Evolutionary conservation across 2,329 filamentous ascomycete species (phyloP).

Genomic region (Albophoma yamanashiensis): DNA sequence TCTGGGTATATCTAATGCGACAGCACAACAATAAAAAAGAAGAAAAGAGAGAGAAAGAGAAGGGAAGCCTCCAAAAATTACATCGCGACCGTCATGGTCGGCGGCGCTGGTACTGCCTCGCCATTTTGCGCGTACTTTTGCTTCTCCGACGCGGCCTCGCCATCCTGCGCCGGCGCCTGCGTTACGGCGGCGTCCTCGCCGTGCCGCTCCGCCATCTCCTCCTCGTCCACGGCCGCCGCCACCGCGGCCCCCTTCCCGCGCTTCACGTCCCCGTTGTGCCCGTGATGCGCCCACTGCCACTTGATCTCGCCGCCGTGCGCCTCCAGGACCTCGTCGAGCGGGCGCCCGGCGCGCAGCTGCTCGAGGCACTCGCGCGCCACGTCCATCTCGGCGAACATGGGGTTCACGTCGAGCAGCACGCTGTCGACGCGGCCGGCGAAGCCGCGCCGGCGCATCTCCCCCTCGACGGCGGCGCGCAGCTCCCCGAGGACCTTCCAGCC

Average conservation of each 20-base stretch:
- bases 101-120: not conserved
- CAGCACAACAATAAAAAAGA: not conserved
- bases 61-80: not conserved
- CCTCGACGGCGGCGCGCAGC: slow-evolving; percentile 14
- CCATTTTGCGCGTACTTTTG: not conserved
- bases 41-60: not conserved
- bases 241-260: not conserved
- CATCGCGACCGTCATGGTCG: not conserved
- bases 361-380: slow-evolving; percentile 33
- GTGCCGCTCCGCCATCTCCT: not conserved
- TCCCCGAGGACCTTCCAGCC: slow-evolving; percentile 22
- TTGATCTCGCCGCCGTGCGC: not conserved
- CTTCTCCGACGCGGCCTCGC: not conserved
- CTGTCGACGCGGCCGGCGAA: slow-evolving; percentile 24
- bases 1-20: not conserved
- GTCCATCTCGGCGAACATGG: slow-evolving; percentile 37
- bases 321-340: slow-evolving; percentile 12
- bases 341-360: slow-evolving; percentile 32
- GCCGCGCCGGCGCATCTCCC: slow-evolving; percentile 22
- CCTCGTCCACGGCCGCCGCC: not conserved
- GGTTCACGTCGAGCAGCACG: slow-evolving; percentile 14
- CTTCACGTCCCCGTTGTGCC: not conserved
- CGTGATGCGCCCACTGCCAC: not conserved
- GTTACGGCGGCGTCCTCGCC: not conserved
- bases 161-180: not conserved